Base-by-base conservation (phyloP, 371 early-diverging fungal species). In the Thermomucor indicae-seudaticae region DNA sequence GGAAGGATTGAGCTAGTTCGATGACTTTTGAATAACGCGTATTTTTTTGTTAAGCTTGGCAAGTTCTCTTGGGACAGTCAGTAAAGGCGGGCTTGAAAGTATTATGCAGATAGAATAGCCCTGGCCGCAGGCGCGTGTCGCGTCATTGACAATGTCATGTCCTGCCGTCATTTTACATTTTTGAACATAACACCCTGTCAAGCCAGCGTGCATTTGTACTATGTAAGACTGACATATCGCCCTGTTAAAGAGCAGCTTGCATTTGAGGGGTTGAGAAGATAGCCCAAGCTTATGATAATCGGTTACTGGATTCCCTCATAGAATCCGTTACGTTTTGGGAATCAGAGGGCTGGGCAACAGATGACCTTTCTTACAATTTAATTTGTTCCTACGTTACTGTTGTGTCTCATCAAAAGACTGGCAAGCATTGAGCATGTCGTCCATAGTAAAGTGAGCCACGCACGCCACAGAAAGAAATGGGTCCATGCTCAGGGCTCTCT, bases 231-330 rank as follows among this genome's bases (percentile, higher is more conserved):
- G 82, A 61, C 91, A 90, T 16, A 96, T 79, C 0, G 88, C 95
- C 19, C 92, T 84, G 60, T 96, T 96, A 72, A 91, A 95, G 44
- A 89, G 57, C 23, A 93, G 87, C 65, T 96, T 91, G 62, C 90
- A 92, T 12, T 89, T 69, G 64, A 87, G 90, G 23, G 96, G 81
- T 64, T 89, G 86, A 72, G 84, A 93, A 43, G 85, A 76, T 31
- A 96, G 79, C 3, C 96, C 97, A 39, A 97, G 74, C 64, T 97
- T 97, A 45, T 84, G 85, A 67, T 97, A 97, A 72, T 97, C 95
- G 59, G 96, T 95, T 37, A 85, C 79, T 56, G 81, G 72, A 67
- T 93, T 94, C 31, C 92, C 91, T 29, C 97, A 86, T 39, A 97
- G 70, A 70, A 82, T 84, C 85, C 89, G 50, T 32, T 35, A 34